Evolutionary conservation across 192 early-diverging fungal species (phyloP), one percentile per base, ranked within the genome.

Genomic region (Borealophlyctis nickersoniae): DNA sequence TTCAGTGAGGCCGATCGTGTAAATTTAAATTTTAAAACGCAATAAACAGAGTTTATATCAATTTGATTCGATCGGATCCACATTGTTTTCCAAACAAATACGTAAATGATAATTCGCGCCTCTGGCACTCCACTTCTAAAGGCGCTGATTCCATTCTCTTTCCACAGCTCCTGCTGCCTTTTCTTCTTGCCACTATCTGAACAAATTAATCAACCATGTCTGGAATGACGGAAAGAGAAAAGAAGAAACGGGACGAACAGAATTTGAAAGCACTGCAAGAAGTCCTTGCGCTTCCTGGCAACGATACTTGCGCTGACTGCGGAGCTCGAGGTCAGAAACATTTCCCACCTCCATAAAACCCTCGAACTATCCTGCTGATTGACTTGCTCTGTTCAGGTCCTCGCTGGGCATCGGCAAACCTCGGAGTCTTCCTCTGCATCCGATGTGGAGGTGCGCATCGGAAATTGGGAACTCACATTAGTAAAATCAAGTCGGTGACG

Each of bases 401-500:
- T 9, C 53, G 70, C 26, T 81, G 80, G 80, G 80, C 80, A 3
- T 70, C 66, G 9, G 52, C 63, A 19, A 78, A 70, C 51, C 36
- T 78, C 13, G 80, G 80, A 7, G 59, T 58, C 23, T 81, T 81
- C 50, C 66, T 81, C 14, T 81, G 73, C 57, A 81, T 81, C 55
- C 71, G 80, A 4, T 81, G 80, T 36, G 80, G 74, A 22, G 80
- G 80, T 3, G 56, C 78, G 4, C 80, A 81, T 55, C 67, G 80
- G 2, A 74, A 78, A 36, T 78, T 95, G 66, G 92, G 93, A 35
- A 95, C 92, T 0, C 91, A 94, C 52, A 91, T 98, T 31, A 88
- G 91, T 30, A 90, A 88, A 67, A 91, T 98, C 55, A 96, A 95
- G 74, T 93, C 91, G 4, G 82, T 92, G 32, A 86, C 81, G 26